Evolutionary conservation across 805 yeast species (phyloP).

Genomic region (Wickerhamiella azymoides): DNA sequence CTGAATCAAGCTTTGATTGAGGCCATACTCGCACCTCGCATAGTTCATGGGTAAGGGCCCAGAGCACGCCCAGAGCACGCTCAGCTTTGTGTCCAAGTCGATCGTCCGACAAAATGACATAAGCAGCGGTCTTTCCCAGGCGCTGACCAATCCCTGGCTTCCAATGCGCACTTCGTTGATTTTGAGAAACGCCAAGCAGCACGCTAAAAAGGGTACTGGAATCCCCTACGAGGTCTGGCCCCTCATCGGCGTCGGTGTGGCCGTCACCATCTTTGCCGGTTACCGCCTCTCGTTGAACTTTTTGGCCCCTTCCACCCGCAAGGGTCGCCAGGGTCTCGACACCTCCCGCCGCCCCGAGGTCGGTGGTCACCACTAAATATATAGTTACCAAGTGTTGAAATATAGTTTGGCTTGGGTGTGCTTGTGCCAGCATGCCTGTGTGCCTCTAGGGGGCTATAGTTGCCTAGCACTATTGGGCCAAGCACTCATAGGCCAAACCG

Average conservation of each 20-base stretch:
- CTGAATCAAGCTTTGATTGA: too few relatives aligned
- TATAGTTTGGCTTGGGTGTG: neutral
- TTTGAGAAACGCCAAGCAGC: slow-evolving; percentile 15
- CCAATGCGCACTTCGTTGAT: slow-evolving; percentile 18
- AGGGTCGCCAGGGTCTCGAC: slow-evolving; percentile 18
- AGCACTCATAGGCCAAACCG: too few relatives aligned
- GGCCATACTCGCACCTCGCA: too few relatives aligned
- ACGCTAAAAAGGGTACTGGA: slow-evolving; percentile 1
- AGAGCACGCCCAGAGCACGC: too few relatives aligned
- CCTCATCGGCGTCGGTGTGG: slow-evolving; percentile 15
- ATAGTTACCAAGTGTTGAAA: too few relatives aligned
- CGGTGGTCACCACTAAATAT: slow-evolving; percentile 9
- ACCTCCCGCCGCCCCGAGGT: slow-evolving; percentile 17
- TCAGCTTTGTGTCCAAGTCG: too few relatives aligned
- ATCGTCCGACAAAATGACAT: too few relatives aligned
- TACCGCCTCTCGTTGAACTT: slow-evolving; percentile 17
- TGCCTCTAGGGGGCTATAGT: too few relatives aligned
- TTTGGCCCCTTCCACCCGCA: slow-evolving; percentile 16
- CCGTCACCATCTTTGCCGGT: slow-evolving; percentile 14
- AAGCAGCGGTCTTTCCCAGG: neutral
- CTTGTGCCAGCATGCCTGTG: too few relatives aligned
- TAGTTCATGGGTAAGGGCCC: too few relatives aligned
- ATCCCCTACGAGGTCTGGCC: slow-evolving; percentile 19
- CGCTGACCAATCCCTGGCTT: neutral
- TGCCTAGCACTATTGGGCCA: too few relatives aligned